Conservation (phyloP, 2,329 filamentous ascomycete species). For the Hymenoscyphus linearis region DNA sequence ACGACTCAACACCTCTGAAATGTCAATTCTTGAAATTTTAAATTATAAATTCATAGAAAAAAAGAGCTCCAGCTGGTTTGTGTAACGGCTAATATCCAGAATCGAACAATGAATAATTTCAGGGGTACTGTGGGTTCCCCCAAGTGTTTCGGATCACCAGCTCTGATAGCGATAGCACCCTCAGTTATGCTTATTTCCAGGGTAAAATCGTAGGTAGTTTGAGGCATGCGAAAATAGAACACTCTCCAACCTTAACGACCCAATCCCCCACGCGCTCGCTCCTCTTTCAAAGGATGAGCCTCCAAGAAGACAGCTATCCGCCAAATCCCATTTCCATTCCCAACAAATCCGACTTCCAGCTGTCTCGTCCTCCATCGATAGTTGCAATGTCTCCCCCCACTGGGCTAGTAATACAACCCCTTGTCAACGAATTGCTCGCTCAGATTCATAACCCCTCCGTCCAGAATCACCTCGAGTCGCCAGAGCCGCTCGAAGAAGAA, state of each 20-base stretch:
- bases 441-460: slow-evolving; percentile 21
- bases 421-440: slow-evolving; percentile 19
- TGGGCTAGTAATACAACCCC: slow-evolving; percentile 8
- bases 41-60: neutral
- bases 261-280: slow-evolving; percentile 1
- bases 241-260: slow-evolving; percentile 2
- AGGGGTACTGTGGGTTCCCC: neutral
- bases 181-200: slow-evolving; percentile 6
- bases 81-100: slow-evolving; percentile 1
- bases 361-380: slow-evolving; percentile 19
- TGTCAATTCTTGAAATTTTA: neutral
- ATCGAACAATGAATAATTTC: neutral
- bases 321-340: slow-evolving; percentile 25
- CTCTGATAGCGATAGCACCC: slow-evolving; percentile 3
- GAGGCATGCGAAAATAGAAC: slow-evolving; percentile 5
- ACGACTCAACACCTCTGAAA: neutral
- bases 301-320: slow-evolving; percentile 19
- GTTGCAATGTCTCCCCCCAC: slow-evolving; percentile 19
- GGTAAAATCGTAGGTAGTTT: slow-evolving; percentile 1
- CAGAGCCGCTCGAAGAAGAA: slow-evolving; percentile 22
- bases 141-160: neutral
- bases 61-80: neutral
- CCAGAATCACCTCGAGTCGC: slow-evolving; percentile 24
- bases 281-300: slow-evolving; percentile 3
- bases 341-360: slow-evolving; percentile 24